Percentiles rank a stretch among this genome's conserved stretches.
These are phyloP conservation scores for Juncus inflexus DNA, from an alignment of 176 grass and related monocot genomes.

Conservation along the genomic window DNA sequence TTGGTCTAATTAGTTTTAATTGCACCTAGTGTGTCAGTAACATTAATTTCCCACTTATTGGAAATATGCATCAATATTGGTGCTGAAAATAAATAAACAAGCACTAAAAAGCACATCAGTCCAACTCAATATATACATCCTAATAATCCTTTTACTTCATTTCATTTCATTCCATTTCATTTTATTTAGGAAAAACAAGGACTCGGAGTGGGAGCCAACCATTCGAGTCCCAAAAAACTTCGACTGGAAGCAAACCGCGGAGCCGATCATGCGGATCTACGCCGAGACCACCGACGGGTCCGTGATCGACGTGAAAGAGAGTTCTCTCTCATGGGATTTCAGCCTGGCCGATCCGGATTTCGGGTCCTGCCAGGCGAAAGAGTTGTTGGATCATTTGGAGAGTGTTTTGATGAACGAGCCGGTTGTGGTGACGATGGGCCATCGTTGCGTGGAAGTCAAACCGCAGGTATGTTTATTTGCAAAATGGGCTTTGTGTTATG, in stretches of 20 bases:
- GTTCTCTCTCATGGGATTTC: conserved; percentile 44
- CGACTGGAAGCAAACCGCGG: conserved; percentile 52
- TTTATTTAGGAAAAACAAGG: conserved; percentile 25
- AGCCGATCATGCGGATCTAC: conserved; percentile 54
- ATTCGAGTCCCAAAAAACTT: conserved; percentile 15
- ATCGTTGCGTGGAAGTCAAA: conserved; percentile 43
- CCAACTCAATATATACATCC: not conserved
- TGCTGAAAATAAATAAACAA: not conserved
- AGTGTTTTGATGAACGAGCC: conserved; percentile 41
- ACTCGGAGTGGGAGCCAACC: conserved; percentile 32
- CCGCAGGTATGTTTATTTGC: too few species aligned
- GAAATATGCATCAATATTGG: too few species aligned
- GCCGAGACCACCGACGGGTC: conserved; percentile 49
- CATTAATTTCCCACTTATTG: too few species aligned
- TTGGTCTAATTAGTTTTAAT: too few species aligned
- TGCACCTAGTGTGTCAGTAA: too few species aligned
- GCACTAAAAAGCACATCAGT: not conserved
- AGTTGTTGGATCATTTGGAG: conserved; percentile 50
- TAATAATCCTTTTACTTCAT: conserved; percentile 1
- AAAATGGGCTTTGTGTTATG: too few species aligned
- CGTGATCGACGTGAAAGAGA: conserved; percentile 36
- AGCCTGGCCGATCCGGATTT: conserved; percentile 53
- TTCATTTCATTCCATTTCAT: not conserved
- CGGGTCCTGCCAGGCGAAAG: conserved; percentile 52
- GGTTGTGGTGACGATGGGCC: conserved; percentile 36